A percentile compares a stretch with the other conserved stretches of the same genome.
Conservation (phyloP, 2,329 filamentous ascomycete genomes). For the Cordyceps tenuipes region DNA sequence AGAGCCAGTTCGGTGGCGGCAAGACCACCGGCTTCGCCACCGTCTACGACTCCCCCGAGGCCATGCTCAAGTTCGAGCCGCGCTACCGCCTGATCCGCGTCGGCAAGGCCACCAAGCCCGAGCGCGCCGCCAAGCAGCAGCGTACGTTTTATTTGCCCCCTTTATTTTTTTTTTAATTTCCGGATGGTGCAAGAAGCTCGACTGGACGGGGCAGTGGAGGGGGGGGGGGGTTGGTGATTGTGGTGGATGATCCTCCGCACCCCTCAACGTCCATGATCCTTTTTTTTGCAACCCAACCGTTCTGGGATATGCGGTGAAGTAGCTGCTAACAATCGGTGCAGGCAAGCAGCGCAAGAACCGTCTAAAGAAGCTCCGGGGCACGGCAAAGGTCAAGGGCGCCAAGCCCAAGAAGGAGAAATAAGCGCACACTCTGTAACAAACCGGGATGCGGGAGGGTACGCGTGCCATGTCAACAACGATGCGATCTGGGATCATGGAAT, state of each 20-base stretch:
- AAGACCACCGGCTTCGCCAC: constrained; percentile 99
- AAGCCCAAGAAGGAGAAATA: constrained; percentile 93
- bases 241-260: background rate
- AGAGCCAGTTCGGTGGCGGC: constrained; percentile 98
- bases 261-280: too few relatives aligned
- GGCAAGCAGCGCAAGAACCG: constrained; percentile 99
- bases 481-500: background rate
- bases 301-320: too few relatives aligned
- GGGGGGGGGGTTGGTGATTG: background rate
- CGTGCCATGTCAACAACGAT: background rate
- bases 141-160: constrained; percentile 57
- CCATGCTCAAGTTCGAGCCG: constrained; percentile 99
- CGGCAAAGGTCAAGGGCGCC: constrained; percentile 95
- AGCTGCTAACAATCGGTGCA: constrained; percentile 37
- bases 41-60: constrained; percentile 96
- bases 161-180: background rate
- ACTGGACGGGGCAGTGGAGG: too few relatives aligned
- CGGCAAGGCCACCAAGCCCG: constrained; percentile 85
- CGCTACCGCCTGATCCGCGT: constrained; percentile 94
- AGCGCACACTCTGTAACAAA: constrained; percentile 30
- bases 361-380: constrained; percentile 96
- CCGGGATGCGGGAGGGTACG: constrained; percentile 5
- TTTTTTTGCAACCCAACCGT: too few relatives aligned
- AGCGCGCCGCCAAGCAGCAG: constrained; percentile 97
- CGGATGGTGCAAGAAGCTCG: too few relatives aligned